Base-by-base conservation (phyloP, 805 yeast genomes). In the Wickerhamomyces hampshirensis region DNA sequence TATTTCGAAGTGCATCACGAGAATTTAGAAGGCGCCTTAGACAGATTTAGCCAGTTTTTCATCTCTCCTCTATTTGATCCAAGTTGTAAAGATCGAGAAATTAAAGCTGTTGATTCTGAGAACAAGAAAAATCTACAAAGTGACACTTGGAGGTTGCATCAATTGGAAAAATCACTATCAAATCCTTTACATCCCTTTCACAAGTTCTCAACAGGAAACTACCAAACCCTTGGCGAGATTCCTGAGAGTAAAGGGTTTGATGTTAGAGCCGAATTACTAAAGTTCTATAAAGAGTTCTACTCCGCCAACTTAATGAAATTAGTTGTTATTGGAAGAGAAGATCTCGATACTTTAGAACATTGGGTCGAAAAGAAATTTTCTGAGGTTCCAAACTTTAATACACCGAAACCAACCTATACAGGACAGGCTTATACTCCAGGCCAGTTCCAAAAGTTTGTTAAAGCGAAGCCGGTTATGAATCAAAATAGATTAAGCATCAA, bases 81-180 rank as follows among this genome's bases (percentile, higher is more conserved):
- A 37, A 68, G 77, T 44, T 81, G 96, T 55, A 85, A 87, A 55
- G 96, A 88, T 54, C 72, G 97, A 38, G 98, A 91, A 60, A 84
- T 91, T 50, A 76, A 79, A 44, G 98, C 98, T 2, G 98, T 91
- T 8, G 96, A 91, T 60, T 84, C 95, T 26, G 98, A 91, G 63
- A 87, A 91, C 65, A 91, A 88, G 58, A 91, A 93, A 64, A 91
- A 91, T 57, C 66, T 93, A 35, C 98, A 91, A 59, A 83, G 73
- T 55, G 98, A 91, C 59, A 56, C 63, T 30, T 88, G 98, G 97
- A 75, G 98, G 52, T 62, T 86, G 33, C 80, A 81, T 52, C 98
- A 91, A 62, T 67, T 91, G 35, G 89, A 84, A 37, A 84, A 85
- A 61, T 71, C 80, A 34, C 65, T 80, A 26, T 69, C 93, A 13